Evolutionary conservation across 345 rosid genomes (phyloP).

Genomic region (Hevea brasiliensis): DNA sequence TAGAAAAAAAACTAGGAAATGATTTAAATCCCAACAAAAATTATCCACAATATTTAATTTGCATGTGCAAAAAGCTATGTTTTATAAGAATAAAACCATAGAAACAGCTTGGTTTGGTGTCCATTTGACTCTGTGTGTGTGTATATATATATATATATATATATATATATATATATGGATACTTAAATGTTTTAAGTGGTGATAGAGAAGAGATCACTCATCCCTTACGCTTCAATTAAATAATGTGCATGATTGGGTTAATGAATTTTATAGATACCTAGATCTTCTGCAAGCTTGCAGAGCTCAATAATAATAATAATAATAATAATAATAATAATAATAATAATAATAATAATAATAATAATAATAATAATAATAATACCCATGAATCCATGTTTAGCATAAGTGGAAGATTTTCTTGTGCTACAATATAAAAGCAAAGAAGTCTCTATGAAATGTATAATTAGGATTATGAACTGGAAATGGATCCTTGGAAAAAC

Average conservation of each 20-base stretch:
- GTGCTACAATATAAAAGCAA: constrained; percentile 2
- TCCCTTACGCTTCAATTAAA: too few relatives aligned
- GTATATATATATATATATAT: too few relatives aligned
- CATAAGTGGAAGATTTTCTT: constrained; percentile 34
- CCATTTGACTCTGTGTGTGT: too few relatives aligned
- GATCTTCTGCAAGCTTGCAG: constrained; percentile 16
- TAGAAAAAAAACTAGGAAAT: too few relatives aligned
- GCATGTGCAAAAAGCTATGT: too few relatives aligned
- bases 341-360: too few relatives aligned
- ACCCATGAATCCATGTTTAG: constrained; percentile 23
- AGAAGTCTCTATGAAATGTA: constrained; percentile 27
- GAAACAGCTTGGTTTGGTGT: too few relatives aligned
- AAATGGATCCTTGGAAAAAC: constrained; percentile 42
- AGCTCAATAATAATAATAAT: constrained; percentile 7
- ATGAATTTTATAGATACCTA: constrained; percentile 29
- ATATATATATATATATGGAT: constrained; percentile 1
- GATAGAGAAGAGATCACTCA: constrained; percentile 4
- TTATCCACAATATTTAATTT: too few relatives aligned
- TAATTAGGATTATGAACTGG: constrained; percentile 32
- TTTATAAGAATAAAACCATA: too few relatives aligned
- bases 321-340: too few relatives aligned
- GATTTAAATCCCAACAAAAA: too few relatives aligned
- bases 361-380: too few relatives aligned
- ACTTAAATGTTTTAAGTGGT: constrained; percentile 22
- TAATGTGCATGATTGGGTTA: constrained; percentile 32